Evolutionary conservation across 1,284 basidiomycete species (phyloP), one percentile per base, ranked within the genome.

Genomic region (Anthracocystis panici-leucophaei): DNA sequence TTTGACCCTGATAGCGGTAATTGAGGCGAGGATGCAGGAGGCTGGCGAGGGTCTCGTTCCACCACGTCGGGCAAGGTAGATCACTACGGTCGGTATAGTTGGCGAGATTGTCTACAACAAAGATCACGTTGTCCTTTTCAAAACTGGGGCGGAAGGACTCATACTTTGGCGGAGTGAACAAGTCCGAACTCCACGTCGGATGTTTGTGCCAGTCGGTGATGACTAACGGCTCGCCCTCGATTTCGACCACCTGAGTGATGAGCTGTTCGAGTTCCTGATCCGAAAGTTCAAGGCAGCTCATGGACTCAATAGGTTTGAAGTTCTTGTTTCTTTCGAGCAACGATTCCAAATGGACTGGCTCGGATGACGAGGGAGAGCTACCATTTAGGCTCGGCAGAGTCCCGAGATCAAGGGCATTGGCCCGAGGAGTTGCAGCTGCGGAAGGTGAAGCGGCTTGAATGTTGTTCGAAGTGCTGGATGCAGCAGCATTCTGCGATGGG

Each of bases 121-220:
- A 44, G 14, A 25, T n/a, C 2, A 25, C 23, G 31, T 31, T 25
- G 27, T 42, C 56, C 14, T 40, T 10, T 27, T 38, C 25, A 16
- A 21, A 42, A 44, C 38, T 33, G 21, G 67, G n/a, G 29, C 12
- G 33, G 33, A 60, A 44, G 11, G 44, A 11, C 25, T 58, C 44
- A 21, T 68, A 74, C 18, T 38, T 51, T 20, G 48, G 25, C 14
- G 46, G 56, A 29, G 14, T 44, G 44, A 75, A 75, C 21, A 66
- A 44, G 18, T 57, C 60, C 14, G 58, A 33, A 18, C 31, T 20
- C 72, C 72, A 75, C 11, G 21, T 29, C 2, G 57, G 25, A 10
- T 25, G 23, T 20, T 58, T 65, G 35, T 76, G 54, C n/a, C 72
- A 69, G 35, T 73, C 69, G 27, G 65, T 60, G 27, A 76, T 65